Base-by-base conservation (phyloP, 257 asterid species). In the Cinchona pubescens region DNA sequence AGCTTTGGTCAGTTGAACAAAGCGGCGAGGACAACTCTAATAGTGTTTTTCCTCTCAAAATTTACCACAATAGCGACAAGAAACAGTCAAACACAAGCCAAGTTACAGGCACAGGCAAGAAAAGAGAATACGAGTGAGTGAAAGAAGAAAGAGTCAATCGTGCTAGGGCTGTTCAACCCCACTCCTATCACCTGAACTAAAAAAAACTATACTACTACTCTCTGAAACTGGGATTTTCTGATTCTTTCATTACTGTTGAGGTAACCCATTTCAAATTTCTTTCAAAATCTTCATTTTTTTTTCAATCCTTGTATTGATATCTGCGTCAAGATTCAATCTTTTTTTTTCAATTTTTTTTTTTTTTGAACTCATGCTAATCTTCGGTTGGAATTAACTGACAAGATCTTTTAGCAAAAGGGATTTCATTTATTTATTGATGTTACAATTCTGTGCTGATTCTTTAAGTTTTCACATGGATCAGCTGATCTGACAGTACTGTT, bases 191-290 rank as follows among this genome's bases (percentile, higher is more conserved):
- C 53, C n/a, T 23, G 37, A 42, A 51, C 27, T 30, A 7, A 40
- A 11, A 0, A 3, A n/a, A 49, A 37, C 14, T 21, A 2, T 38
- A 40, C 18, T 5, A n/a, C n/a, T n/a, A n/a, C n/a, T 58, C 1
- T 66, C 25, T 61, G 78, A 72, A 19, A 35, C 27, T 69, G 16
- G 53, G 43, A 27, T 49, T 51, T 59, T 60, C 61, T 37, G 71
- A 35, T 66, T 42, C 15, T 37, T 56, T 53, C 19, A 45, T 25
- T 37, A 43, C 27, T 29, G 1, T n/a, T 9, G 30, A 82, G 85
- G 90, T 83, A 83, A 74, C 76, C 79, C 81, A 53, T 74, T 78
- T 83, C 42, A 32, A 11, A 11, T 78, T 56, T 55, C 10, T 34
- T 15, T 56, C 42, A 19, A 43, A 76, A 58, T 82, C 72, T 79